A percentile compares a stretch with the other conserved stretches of the same genome.
phyloP scores from a whole-genome alignment of 202 grass and related monocot genomes.

The Eragrostis tef region DNA sequence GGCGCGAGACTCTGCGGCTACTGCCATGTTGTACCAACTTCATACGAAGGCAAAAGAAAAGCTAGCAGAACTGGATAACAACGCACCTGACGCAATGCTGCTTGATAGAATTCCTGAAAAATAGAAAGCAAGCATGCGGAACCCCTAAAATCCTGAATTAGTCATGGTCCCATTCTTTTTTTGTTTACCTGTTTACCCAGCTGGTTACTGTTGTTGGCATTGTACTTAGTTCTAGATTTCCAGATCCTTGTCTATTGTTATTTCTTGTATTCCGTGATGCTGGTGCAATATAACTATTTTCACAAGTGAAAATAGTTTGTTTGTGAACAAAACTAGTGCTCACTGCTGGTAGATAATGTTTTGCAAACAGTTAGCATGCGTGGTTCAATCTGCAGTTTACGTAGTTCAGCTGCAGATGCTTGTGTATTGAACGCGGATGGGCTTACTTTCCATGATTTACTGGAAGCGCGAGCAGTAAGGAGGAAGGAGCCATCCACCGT shows the following conservation, averaged over 20 bases:
- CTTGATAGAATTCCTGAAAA: background rate
- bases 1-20: constrained; percentile 61
- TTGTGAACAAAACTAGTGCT: background rate
- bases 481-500: too few species aligned
- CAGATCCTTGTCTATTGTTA: background rate
- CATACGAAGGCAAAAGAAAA: constrained; percentile 40
- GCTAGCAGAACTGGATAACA: background rate
- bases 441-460: too few species aligned
- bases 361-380: background rate
- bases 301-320: background rate
- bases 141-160: background rate
- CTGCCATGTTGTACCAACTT: constrained; percentile 50
- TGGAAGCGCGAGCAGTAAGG: too few species aligned
- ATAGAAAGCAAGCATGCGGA: background rate
- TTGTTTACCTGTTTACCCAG: constrained; percentile 22
- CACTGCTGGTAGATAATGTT: constrained; percentile 8
- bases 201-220: background rate
- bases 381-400: background rate
- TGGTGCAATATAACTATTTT: constrained; percentile 6
- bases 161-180: background rate
- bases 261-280: background rate
- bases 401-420: background rate
- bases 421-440: too few species aligned
- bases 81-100: background rate
- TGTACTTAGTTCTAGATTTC: constrained; percentile 7